These are phyloP conservation scores for Lodderomyces parapsilosis DNA, from an alignment of 1,139 yeast species.

Conservation along the genomic window DNA sequence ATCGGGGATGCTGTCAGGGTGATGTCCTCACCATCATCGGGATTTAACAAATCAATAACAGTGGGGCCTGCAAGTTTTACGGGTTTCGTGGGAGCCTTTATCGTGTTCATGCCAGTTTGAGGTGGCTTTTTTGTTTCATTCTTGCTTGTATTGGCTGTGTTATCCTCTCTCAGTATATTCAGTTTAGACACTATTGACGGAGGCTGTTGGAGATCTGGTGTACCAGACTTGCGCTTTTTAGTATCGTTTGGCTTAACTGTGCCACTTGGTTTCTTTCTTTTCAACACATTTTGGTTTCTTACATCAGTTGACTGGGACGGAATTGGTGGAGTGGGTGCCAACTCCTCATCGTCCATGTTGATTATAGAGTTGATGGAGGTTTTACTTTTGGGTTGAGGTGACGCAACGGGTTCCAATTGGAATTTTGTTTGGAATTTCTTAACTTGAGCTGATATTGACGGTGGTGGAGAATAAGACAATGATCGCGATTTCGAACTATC, in stretches of 20 bases:
- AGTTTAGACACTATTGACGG: conserved; percentile 14
- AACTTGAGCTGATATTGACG: conserved; percentile 22
- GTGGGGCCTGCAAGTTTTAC: conserved; percentile 16
- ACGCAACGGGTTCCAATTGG: conserved; percentile 13
- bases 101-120: conserved; percentile 21
- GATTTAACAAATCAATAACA: conserved; percentile 16
- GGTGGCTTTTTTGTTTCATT: conserved; percentile 16
- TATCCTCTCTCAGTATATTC: conserved; percentile 1
- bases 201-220: conserved; percentile 13
- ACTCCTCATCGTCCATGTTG: conserved; percentile 30
- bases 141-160: conserved; percentile 14
- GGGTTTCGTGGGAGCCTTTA: conserved; percentile 11
- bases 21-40: conserved; percentile 12
- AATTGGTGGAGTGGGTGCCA: conserved; percentile 7
- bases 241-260: neutral
- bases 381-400: conserved; percentile 20
- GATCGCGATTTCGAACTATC: conserved; percentile 9
- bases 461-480: conserved; percentile 17
- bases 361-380: conserved; percentile 40
- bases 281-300: conserved; percentile 2
- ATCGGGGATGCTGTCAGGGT: conserved; percentile 2
- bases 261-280: conserved; percentile 14
- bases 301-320: conserved; percentile 11
- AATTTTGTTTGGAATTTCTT: conserved; percentile 34
- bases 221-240: conserved; percentile 10